Evolutionary conservation across 805 yeast species (phyloP).

Genomic region (Pichia phayaonensis): DNA sequence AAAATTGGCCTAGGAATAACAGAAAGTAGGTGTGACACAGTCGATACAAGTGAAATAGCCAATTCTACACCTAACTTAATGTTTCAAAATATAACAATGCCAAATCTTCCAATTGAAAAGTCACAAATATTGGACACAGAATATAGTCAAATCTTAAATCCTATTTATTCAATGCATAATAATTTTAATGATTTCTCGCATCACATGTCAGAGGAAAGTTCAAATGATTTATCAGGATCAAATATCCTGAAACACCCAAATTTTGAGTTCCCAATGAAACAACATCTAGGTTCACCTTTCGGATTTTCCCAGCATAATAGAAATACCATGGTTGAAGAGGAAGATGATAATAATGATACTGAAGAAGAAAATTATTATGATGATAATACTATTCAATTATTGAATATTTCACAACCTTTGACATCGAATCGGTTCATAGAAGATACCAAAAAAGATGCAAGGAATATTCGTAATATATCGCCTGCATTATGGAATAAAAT

Average conservation of each 20-base stretch:
- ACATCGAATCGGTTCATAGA: background rate
- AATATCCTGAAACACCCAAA: background rate
- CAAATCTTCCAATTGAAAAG: background rate
- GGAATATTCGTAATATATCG: constrained; percentile 1
- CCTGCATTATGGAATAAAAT: constrained; percentile 1
- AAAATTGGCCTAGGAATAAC: background rate
- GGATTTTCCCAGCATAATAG: background rate
- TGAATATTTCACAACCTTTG: constrained; percentile 7
- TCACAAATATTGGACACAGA: background rate
- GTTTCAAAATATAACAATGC: background rate
- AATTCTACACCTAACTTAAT: background rate
- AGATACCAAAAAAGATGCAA: background rate
- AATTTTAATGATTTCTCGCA: background rate
- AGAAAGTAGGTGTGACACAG: background rate
- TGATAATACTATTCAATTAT: background rate
- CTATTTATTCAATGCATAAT: background rate
- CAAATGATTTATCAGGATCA: background rate
- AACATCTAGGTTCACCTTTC: background rate
- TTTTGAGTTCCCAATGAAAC: background rate
- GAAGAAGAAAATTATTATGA: background rate
- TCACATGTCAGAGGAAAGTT: background rate
- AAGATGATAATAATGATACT: background rate
- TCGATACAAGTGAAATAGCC: background rate
- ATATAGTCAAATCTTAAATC: background rate
- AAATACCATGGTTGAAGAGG: background rate